These are phyloP conservation scores for Kandelia obovata DNA, from an alignment of 345 rosid species.

Conservation along the genomic window DNA sequence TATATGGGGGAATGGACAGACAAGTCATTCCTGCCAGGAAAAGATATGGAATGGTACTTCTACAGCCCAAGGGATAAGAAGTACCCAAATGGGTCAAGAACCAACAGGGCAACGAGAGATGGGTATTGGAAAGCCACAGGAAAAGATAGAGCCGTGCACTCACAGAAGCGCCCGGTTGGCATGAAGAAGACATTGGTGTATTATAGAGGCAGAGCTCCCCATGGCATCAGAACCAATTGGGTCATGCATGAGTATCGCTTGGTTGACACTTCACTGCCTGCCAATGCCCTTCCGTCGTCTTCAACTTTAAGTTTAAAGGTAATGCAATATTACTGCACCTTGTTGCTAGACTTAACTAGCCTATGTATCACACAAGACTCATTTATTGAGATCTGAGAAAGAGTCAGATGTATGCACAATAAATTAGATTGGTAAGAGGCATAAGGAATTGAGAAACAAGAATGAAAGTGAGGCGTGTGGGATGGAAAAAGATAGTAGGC, in stretches of 20 bases:
- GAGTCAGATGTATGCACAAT: too few relatives aligned
- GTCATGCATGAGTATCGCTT: slow-evolving; percentile 81
- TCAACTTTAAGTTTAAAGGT: slow-evolving; percentile 32
- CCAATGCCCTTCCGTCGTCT: slow-evolving; percentile 21
- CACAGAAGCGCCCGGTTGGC: slow-evolving; percentile 48
- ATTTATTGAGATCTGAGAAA: too few relatives aligned
- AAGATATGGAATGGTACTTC: slow-evolving; percentile 81
- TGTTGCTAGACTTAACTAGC: too few relatives aligned
- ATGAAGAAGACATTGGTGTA: slow-evolving; percentile 84
- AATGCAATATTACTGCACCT: not conserved
- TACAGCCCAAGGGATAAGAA: slow-evolving; percentile 74
- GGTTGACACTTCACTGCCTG: slow-evolving; percentile 23
- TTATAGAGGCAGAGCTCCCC: slow-evolving; percentile 55
- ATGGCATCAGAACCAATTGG: slow-evolving; percentile 67
- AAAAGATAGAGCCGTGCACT: slow-evolving; percentile 47
- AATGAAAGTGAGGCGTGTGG: too few relatives aligned
- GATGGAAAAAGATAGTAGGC: too few relatives aligned
- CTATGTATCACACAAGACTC: too few relatives aligned
- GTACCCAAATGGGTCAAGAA: slow-evolving; percentile 76
- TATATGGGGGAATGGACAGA: slow-evolving; percentile 26
- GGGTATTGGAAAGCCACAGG: slow-evolving; percentile 89
- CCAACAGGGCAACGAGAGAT: slow-evolving; percentile 63
- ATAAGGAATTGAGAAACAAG: too few relatives aligned
- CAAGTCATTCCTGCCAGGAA: slow-evolving; percentile 65
- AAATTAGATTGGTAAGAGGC: too few relatives aligned